Evolutionary conservation across 2,329 filamentous ascomycete species (phyloP).

Genomic region (Aureobasidium musti): DNA sequence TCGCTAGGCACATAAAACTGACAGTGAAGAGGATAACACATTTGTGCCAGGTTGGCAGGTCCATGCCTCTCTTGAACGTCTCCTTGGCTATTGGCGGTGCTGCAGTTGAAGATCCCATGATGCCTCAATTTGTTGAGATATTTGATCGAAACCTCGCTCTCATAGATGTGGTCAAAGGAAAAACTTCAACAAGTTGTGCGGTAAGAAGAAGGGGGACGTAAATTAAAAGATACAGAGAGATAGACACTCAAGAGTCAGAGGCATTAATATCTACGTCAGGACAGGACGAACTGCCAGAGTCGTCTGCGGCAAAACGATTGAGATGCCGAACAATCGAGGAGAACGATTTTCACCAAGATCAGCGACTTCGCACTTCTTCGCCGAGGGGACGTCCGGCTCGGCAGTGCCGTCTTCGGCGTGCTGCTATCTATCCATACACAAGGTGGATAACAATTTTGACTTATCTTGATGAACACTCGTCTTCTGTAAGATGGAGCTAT

Average conservation of each 20-base stretch:
- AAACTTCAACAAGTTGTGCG: neutral
- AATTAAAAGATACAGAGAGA: neutral
- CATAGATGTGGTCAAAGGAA: neutral
- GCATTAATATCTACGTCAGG: slow-evolving; percentile 2
- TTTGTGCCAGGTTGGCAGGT: slow-evolving; percentile 48
- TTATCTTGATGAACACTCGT: neutral
- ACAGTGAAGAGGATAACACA: slow-evolving; percentile 65
- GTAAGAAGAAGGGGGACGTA: neutral
- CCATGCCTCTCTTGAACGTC: neutral
- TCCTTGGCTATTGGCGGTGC: slow-evolving; percentile 1
- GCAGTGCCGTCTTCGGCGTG: neutral
- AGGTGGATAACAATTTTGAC: neutral
- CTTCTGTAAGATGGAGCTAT: neutral
- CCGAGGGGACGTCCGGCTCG: slow-evolving; percentile 4
- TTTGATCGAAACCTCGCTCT: neutral
- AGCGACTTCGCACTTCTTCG: slow-evolving; percentile 20
- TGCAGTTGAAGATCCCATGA: neutral
- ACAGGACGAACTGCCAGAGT: neutral
- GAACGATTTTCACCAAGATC: neutral
- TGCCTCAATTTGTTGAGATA: neutral
- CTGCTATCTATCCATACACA: neutral
- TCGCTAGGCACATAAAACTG: slow-evolving; percentile 71
- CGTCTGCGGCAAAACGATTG: neutral
- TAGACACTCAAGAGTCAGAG: slow-evolving; percentile 6
- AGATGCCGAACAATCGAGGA: neutral